Evolutionary conservation across 768 basidiomycete genomes (phyloP).

Genomic region (Austroboletus eburneus): DNA sequence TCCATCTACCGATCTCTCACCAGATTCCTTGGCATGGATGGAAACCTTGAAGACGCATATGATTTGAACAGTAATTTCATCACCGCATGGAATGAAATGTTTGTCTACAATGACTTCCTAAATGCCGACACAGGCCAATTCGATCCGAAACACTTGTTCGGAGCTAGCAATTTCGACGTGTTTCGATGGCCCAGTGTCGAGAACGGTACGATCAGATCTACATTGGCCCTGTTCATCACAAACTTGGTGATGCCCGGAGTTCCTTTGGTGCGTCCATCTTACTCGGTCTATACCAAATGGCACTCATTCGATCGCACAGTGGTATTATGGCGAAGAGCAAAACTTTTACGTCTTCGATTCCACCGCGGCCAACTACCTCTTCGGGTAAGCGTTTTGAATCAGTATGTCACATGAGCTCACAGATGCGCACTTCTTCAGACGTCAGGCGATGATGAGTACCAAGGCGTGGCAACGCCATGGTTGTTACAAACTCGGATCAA

Average conservation of each 20-base stretch:
- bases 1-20: constrained; percentile 84
- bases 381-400: constrained; percentile 49
- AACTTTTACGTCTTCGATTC: constrained; percentile 85
- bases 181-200: constrained; percentile 90
- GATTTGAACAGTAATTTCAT: constrained; percentile 81
- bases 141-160: constrained; percentile 88
- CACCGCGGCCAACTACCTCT: constrained; percentile 88
- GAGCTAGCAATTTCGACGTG: constrained; percentile 92
- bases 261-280: constrained; percentile 51
- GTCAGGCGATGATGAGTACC: constrained; percentile 86
- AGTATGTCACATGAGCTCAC: constrained; percentile 2
- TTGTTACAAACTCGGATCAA: constrained; percentile 85
- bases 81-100: constrained; percentile 90
- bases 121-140: constrained; percentile 61
- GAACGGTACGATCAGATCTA: constrained; percentile 76
- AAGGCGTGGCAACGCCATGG: constrained; percentile 92
- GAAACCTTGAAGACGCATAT: constrained; percentile 87
- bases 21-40: constrained; percentile 94
- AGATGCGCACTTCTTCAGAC: constrained; percentile 48
- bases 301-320: constrained; percentile 35
- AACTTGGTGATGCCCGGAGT: constrained; percentile 85
- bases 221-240: constrained; percentile 74
- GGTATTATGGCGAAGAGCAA: constrained; percentile 92
- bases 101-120: constrained; percentile 81
- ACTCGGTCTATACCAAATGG: not conserved